These are phyloP conservation scores for Kazachstania psychrophila DNA, from an alignment of 805 yeast species.

Conservation along the genomic window DNA sequence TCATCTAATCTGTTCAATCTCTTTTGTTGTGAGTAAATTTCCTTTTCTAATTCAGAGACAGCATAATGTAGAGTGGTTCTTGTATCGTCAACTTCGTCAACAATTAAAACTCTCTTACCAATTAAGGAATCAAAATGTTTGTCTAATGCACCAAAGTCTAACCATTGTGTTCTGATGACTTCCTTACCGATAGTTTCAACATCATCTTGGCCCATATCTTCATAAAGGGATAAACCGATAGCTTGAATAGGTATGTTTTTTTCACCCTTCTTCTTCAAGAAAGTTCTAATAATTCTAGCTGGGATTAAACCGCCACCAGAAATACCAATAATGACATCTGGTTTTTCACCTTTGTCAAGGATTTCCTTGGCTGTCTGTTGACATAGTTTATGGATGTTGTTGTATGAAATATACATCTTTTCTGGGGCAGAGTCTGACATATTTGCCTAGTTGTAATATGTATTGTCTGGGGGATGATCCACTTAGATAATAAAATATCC, in stretches of 20 bases:
- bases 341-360: slow-evolving; percentile 33
- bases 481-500: background rate
- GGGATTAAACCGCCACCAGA: slow-evolving; percentile 73
- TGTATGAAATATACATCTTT: slow-evolving; percentile 61
- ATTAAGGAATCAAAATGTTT: slow-evolving; percentile 66
- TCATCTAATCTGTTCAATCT: slow-evolving; percentile 50
- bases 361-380: slow-evolving; percentile 53
- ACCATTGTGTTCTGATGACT: slow-evolving; percentile 84
- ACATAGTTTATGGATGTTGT: slow-evolving; percentile 75
- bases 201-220: slow-evolving; percentile 40
- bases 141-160: slow-evolving; percentile 65
- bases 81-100: slow-evolving; percentile 88
- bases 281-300: slow-evolving; percentile 57
- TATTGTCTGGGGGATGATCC: background rate
- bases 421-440: slow-evolving; percentile 21
- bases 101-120: slow-evolving; percentile 73
- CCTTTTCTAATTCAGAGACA: slow-evolving; percentile 55
- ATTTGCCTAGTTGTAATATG: background rate
- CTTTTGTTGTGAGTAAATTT: slow-evolving; percentile 49
- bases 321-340: slow-evolving; percentile 56
- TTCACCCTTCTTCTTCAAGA: slow-evolving; percentile 47
- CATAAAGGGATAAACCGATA: slow-evolving; percentile 56
- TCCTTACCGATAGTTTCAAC: slow-evolving; percentile 58
- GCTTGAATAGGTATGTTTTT: slow-evolving; percentile 66
- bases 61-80: slow-evolving; percentile 86